phyloP scores from a whole-genome alignment of 495 filamentous ascomycete species.

The Podospora tetraspora region DNA sequence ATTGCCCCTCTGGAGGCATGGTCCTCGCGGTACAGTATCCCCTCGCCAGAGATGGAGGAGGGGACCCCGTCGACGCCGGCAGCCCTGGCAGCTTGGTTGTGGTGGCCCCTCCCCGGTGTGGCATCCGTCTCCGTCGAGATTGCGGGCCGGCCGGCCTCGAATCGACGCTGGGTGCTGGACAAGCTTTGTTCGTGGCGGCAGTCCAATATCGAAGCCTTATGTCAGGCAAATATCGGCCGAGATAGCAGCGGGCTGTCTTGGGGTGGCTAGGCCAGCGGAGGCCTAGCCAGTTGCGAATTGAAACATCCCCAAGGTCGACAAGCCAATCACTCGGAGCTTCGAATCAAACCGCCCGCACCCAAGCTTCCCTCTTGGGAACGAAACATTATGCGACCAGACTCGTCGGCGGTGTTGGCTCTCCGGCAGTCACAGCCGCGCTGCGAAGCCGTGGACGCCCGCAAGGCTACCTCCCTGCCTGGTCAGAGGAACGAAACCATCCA shows the following conservation, averaged over 20 bases:
- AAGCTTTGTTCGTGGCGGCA: constrained; percentile 19
- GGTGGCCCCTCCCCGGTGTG: background rate
- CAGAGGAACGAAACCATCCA: background rate
- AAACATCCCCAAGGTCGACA: constrained; percentile 24
- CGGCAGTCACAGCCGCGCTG: constrained; percentile 8
- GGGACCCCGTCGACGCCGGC: constrained; percentile 3
- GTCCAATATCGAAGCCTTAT: constrained; percentile 26
- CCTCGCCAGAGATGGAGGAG: background rate
- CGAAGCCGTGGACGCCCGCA: background rate
- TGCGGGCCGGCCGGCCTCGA: constrained; percentile 11
- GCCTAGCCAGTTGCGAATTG: constrained; percentile 18
- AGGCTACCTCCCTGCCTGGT: background rate
- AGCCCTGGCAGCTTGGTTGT: background rate
- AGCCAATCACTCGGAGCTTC: constrained; percentile 23
- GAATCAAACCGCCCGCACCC: constrained; percentile 19
- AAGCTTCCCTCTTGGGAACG: constrained; percentile 22
- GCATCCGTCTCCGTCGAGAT: constrained; percentile 15
- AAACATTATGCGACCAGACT: constrained; percentile 14
- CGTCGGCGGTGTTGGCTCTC: constrained; percentile 2
- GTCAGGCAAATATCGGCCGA: constrained; percentile 32
- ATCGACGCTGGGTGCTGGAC: constrained; percentile 5
- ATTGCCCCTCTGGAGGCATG: too few species aligned
- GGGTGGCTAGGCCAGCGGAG: constrained; percentile 5
- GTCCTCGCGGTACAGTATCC: background rate
- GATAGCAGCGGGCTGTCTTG: constrained; percentile 24